Evolutionary conservation across 2,329 filamentous ascomycete species (phyloP), one percentile per base, ranked within the genome.

Genomic region (Apiospora sp.): DNA sequence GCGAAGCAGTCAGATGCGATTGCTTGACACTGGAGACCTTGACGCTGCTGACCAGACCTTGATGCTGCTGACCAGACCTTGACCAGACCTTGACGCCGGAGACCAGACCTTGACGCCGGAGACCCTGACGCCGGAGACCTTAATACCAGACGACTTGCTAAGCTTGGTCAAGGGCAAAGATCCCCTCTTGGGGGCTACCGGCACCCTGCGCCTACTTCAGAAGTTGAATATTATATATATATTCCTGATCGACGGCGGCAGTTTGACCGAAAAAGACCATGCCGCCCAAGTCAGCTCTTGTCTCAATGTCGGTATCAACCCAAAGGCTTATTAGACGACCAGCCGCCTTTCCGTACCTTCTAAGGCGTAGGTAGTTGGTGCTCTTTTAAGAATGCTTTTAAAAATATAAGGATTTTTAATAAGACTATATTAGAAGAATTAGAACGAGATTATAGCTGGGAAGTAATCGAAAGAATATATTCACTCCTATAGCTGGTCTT

Each of bases 241-340:
- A 77, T 87, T 94, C 67, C 86, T 94, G 71, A 94, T 92, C 72
- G 94, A 94, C 81, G 92, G 92, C 75, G 92, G 92, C 67, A 92
- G 92, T 61, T 90, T 89, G 76, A 89, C 89, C 71, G 92, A 94
- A 79, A 83, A 84, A 1, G 88, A 89, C 70, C 88, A 92, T 68
- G 89, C 92, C 46, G 84, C 84, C 22, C 88, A 91, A 73, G 85
- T 94, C 37, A 88, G 86, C 69, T 77, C 85, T 46, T 88, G 89
- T 72, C 76, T 82, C 5, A 75, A 73, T 2, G 84, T 95, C 48
- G 84, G 88, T 4, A 30, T 30, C 48, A 86, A 30, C 27, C 27
- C 4, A 30, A 30, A 30, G 27, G 27, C 27, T 30, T 4, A 4
- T 30, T 30, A 30, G 27, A 30, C 27, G 2, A 4, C 2, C 27